Evolutionary conservation across 352 stramenopile species (phyloP), one percentile per base, ranked within the genome.

Genomic region (Aphanomyces cochlioides): DNA sequence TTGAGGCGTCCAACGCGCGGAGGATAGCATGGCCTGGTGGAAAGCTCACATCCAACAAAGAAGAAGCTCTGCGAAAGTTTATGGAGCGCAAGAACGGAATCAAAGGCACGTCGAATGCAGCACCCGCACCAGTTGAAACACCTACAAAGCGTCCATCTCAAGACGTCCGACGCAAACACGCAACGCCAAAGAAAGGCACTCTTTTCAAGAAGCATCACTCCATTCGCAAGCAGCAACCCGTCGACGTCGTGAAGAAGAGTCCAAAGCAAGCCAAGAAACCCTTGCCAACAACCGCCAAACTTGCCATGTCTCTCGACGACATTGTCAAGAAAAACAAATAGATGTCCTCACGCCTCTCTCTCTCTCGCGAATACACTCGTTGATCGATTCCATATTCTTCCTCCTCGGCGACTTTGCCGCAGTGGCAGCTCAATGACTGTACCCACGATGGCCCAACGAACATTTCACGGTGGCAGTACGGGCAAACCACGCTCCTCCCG

Each of bases 41-140:
- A 47, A 92, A 89, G 65, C 89, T 95, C 53, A 79, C 79, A 17
- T 92, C 82, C 54, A 95, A 95, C 72, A 95, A 95, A 74, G 82
- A 85, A 63, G 85, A 93, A 72, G 87, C 87, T 39, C 76, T 95
- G 79, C 84, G 79, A 68, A 95, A 95, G 72, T 95, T 95, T 63
- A 83, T 89, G 66, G 78, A 89, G 75, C 82, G 87, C 69, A 95
- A 95, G 72, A 47, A 70, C 21, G 64, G 43, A n/a, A 12, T 12
- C 43, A 53, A 19, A 38, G 38, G 43, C 34, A 28, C 47, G 41
- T 28, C 63, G 63, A 21, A 8, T 15, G 63, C 43, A 19, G 43
- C 50, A 28, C 15, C 19, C 34, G 21, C n/a, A 13, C 64, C 64
- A 59, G 8, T 19, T 28, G 43, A 50, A 50, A n/a, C 43, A 50